phyloP scores from a whole-genome alignment of 2,329 filamentous ascomycete species.

The Colletotrichum higginsianum region DNA sequence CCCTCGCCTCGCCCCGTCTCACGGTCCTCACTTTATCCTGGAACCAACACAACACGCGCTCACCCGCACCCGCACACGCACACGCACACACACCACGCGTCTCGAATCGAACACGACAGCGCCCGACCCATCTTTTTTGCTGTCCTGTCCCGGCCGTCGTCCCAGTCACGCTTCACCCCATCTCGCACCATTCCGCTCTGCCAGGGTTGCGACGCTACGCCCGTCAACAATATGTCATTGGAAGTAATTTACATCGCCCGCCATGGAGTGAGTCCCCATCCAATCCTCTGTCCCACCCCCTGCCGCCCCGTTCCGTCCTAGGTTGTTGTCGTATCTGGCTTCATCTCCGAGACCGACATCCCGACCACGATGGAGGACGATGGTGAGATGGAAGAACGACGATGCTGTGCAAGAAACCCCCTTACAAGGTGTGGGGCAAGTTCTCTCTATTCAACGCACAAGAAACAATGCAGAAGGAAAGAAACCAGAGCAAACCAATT shows the following conservation, averaged over 20 bases:
- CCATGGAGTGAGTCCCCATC: conserved; percentile 75
- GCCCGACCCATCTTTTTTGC: conserved; percentile 19
- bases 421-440: neutral
- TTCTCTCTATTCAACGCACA: neutral
- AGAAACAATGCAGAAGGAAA: no score
- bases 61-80: neutral
- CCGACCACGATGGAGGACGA: neutral
- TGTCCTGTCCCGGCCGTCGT: neutral
- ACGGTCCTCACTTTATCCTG: conserved; percentile 1
- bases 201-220: conserved; percentile 16
- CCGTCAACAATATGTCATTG: conserved; percentile 67
- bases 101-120: conserved; percentile 1
- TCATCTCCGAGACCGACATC: conserved; percentile 35
- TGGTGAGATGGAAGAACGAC: neutral
- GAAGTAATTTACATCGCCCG: conserved; percentile 82
- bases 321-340: conserved; percentile 34
- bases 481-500: no score
- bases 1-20: conserved; percentile 1
- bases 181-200: neutral
- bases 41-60: conserved; percentile 6
- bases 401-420: conserved; percentile 1
- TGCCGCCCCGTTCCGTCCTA: conserved; percentile 26
- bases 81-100: neutral
- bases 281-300: neutral
- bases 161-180: neutral